These are phyloP conservation scores for Pythium sp. DNA, from an alignment of 352 stramenopile species.

Conservation along the genomic window DNA sequence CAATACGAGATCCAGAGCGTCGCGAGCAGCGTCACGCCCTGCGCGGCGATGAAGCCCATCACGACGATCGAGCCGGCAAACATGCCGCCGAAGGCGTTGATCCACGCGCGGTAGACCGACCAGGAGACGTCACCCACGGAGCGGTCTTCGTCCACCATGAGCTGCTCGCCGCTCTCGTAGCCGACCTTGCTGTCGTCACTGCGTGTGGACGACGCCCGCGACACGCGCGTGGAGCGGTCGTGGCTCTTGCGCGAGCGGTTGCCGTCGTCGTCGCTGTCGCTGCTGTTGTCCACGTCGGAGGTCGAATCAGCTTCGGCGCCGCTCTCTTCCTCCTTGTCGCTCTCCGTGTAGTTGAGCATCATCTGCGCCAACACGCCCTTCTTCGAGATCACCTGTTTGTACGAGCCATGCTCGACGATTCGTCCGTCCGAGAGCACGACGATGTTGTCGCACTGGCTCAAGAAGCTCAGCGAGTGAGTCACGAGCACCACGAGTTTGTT, in stretches of 20 bases:
- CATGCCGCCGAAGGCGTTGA: constrained; percentile 61
- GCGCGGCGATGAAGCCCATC: constrained; percentile 45
- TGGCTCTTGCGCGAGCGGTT: constrained; percentile 16
- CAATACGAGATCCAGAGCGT: constrained; percentile 94
- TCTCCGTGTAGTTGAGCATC: constrained; percentile 64
- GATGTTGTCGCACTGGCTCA: constrained; percentile 61
- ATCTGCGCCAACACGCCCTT: constrained; percentile 56
- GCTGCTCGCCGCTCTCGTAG: constrained; percentile 28
- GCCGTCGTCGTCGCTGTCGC: constrained; percentile 27
- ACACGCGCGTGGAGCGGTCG: constrained; percentile 32
- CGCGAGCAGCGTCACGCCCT: constrained; percentile 50
- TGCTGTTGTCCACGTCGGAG: constrained; percentile 20
- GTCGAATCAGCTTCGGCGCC: constrained; percentile 8
- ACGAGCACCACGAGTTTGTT: constrained; percentile 84
- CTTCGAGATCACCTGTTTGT: constrained; percentile 56
- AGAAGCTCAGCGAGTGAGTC: constrained; percentile 63
- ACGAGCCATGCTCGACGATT: constrained; percentile 56
- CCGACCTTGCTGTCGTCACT: constrained; percentile 45
- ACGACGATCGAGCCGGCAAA: constrained; percentile 47
- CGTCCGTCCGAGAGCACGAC: constrained; percentile 53
- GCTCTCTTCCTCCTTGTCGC: constrained; percentile 44
- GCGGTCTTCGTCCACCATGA: constrained; percentile 75
- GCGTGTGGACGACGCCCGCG: constrained; percentile 49
- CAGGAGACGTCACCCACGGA: constrained; percentile 71
- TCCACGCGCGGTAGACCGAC: constrained; percentile 62